Evolutionary conservation across 2,329 filamentous ascomycete species (phyloP).

Genomic region (Corinectria fuckeliana): DNA sequence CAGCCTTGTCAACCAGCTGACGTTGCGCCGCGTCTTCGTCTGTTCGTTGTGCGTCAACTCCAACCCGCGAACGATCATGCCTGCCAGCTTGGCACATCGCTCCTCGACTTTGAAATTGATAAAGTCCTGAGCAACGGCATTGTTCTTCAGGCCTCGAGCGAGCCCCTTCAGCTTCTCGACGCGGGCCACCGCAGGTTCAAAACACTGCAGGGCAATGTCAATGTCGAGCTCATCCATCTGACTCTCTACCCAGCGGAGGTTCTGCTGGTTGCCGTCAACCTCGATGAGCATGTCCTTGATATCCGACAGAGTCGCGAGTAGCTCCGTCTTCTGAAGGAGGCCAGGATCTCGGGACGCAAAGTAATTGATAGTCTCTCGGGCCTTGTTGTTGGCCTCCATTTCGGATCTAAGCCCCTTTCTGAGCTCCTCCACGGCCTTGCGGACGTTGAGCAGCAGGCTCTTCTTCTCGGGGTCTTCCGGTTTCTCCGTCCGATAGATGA

Average conservation of each 20-base stretch:
- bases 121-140: conserved; percentile 86
- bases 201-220: conserved; percentile 87
- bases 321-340: conserved; percentile 77
- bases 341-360: conserved; percentile 80
- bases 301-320: conserved; percentile 78
- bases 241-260: conserved; percentile 91
- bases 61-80: conserved; percentile 77
- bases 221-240: conserved; percentile 98
- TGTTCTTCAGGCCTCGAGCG: conserved; percentile 81
- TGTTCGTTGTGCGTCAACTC: conserved; percentile 79
- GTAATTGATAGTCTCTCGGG: conserved; percentile 85
- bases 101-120: conserved; percentile 92
- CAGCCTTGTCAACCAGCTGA: conserved; percentile 83
- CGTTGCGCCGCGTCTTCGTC: conserved; percentile 78
- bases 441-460: conserved; percentile 83
- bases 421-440: conserved; percentile 91
- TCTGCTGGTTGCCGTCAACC: conserved; percentile 95
- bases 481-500: conserved; percentile 92
- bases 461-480: conserved; percentile 79
- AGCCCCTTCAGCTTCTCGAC: conserved; percentile 86
- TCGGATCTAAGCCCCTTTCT: conserved; percentile 86
- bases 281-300: conserved; percentile 92
- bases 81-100: conserved; percentile 77
- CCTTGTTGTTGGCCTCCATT: conserved; percentile 84
- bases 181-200: conserved; percentile 81